phyloP scores from a whole-genome alignment of 1,284 basidiomycete genomes.

The Papiliotrema terrestris region DNA sequence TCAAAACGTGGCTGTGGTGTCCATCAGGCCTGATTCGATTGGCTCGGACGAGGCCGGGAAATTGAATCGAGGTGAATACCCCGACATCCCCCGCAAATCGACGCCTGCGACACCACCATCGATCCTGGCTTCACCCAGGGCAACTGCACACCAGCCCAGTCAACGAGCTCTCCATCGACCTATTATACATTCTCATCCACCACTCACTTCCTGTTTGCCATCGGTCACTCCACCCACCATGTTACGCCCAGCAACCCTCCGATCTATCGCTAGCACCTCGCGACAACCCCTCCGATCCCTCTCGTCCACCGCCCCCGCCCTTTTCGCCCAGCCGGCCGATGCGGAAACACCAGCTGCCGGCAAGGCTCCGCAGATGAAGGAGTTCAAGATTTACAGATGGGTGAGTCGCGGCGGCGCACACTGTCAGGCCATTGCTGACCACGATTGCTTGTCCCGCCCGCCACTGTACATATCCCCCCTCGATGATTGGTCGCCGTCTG shows the following conservation, averaged over 20 bases:
- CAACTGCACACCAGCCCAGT: neutral
- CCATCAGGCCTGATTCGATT: neutral
- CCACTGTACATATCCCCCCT: neutral
- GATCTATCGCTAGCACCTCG: slow-evolving; percentile 2
- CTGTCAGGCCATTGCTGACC: neutral
- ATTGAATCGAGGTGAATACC: neutral
- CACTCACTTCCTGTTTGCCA: neutral
- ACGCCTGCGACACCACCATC: neutral
- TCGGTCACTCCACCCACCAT: neutral
- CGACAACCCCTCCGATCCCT: slow-evolving; percentile 4
- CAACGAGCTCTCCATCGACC: neutral
- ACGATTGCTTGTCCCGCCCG: neutral
- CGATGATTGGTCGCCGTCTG: slow-evolving; percentile 1
- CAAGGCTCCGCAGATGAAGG: slow-evolving; percentile 59
- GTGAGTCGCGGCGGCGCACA: slow-evolving; percentile 51
- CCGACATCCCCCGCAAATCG: neutral
- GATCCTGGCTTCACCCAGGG: neutral
- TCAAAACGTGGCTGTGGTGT: too few species aligned
- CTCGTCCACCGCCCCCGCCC: slow-evolving; percentile 1
- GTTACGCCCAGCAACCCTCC: slow-evolving; percentile 1
- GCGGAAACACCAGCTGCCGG: slow-evolving; percentile 28
- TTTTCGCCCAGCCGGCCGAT: slow-evolving; percentile 34
- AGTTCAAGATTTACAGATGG: slow-evolving; percentile 97
- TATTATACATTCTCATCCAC: neutral
- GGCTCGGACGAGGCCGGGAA: neutral